phyloP scores from a whole-genome alignment of 2,329 filamentous ascomycete species.

The Xylaria sp. region DNA sequence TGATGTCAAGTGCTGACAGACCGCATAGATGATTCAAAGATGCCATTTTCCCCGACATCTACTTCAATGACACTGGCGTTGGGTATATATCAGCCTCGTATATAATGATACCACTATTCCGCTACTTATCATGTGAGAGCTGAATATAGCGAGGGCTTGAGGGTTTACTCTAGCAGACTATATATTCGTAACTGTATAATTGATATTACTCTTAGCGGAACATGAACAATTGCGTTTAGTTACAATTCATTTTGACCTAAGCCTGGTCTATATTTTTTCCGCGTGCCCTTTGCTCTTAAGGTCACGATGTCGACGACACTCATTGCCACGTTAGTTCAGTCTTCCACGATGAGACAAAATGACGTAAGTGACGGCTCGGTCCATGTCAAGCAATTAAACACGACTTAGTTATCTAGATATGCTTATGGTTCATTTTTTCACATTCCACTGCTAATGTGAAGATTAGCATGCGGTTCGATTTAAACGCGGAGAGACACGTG shows the following conservation, averaged over 20 bases:
- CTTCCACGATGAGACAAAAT: background rate
- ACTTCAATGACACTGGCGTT: conserved; percentile 35
- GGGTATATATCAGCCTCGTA: conserved; percentile 40
- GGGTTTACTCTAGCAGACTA: conserved; percentile 39
- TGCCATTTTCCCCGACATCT: conserved; percentile 27
- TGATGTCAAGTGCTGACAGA: conserved; percentile 41
- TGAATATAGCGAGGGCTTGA: conserved; percentile 32
- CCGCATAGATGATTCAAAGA: conserved; percentile 35
- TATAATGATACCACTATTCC: conserved; percentile 36
- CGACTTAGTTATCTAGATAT: background rate
- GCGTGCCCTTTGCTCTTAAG: background rate
- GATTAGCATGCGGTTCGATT: background rate
- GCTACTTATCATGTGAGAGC: conserved; percentile 24
- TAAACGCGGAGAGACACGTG: too few relatives aligned
- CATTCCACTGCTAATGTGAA: background rate
- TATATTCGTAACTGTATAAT: conserved; percentile 50
- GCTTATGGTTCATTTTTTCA: background rate
- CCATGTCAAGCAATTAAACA: background rate
- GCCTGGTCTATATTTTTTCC: background rate
- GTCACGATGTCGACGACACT: background rate
- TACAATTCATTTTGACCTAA: conserved; percentile 4
- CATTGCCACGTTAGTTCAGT: background rate
- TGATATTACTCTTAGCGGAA: conserved; percentile 45
- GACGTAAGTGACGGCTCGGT: background rate
- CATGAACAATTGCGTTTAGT: conserved; percentile 20